phyloP scores from a whole-genome alignment of 768 basidiomycete species.

The Tulasnella sp. region DNA sequence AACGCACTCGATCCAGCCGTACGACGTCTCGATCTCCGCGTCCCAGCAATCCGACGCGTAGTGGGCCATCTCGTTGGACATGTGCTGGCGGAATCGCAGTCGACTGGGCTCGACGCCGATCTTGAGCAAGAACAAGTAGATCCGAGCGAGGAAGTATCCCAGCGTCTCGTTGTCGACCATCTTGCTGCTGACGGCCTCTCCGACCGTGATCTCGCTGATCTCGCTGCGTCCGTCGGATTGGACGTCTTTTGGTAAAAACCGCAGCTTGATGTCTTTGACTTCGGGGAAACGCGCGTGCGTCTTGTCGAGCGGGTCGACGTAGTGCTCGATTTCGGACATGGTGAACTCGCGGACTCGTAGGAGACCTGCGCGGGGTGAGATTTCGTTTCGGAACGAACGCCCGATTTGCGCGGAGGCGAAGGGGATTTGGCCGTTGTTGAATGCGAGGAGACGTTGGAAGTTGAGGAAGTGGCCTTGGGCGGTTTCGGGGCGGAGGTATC shows the following conservation, averaged over 20 bases:
- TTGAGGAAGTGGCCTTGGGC: conserved; percentile 99
- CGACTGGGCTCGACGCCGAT: conserved; percentile 82
- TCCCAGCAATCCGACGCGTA: conserved; percentile 99
- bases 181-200: conserved; percentile 79
- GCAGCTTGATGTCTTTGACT: conserved; percentile 63
- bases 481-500: conserved; percentile 94
- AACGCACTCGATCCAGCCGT: conserved; percentile 97
- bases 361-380: conserved; percentile 91
- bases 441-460: conserved; percentile 92
- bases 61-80: conserved; percentile 99
- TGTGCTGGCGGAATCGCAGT: conserved; percentile 93
- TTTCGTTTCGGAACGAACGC: conserved; percentile 94
- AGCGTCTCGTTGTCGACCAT: conserved; percentile 95
- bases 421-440: conserved; percentile 93
- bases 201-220: conserved; percentile 60
- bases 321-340: conserved; percentile 99
- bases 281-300: conserved; percentile 75
- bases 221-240: conserved; percentile 68
- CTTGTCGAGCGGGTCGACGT: conserved; percentile 91
- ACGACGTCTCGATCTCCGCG: conserved; percentile 90
- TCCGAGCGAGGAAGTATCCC: conserved; percentile 93
- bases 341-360: conserved; percentile 98
- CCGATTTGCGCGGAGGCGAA: conserved; percentile 98
- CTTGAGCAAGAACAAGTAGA: conserved; percentile 78
- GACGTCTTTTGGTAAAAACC: conserved; percentile 73